A percentile compares a stretch with the other conserved stretches of the same genome.
Conservation (phyloP, 768 basidiomycete genomes). For the Vararia minispora region DNA sequence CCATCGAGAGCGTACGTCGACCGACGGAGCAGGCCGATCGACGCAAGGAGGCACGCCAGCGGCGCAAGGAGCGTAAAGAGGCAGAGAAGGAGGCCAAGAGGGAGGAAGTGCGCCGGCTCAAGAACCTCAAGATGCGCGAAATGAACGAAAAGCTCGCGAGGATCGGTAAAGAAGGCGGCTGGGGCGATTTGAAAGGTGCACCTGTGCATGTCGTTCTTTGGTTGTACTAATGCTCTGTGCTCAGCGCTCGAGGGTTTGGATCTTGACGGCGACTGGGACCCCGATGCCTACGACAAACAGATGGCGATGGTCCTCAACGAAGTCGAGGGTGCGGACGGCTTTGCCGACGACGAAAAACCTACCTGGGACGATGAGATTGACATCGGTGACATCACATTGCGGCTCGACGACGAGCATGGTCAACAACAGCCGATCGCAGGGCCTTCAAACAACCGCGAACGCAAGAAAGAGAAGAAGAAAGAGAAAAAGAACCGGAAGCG, state of each 20-base stretch:
- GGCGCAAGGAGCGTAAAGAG: slow-evolving; percentile 68
- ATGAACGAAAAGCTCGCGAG: slow-evolving; percentile 62
- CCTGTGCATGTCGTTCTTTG: background rate
- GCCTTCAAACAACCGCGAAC: slow-evolving; percentile 5
- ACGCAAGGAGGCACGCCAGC: slow-evolving; percentile 77
- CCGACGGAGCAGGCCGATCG: slow-evolving; percentile 42
- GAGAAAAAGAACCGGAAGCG: slow-evolving; percentile 50
- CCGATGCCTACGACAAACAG: slow-evolving; percentile 69
- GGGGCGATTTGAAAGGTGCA: slow-evolving; percentile 22
- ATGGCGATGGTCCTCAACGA: slow-evolving; percentile 67
- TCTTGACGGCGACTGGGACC: slow-evolving; percentile 90
- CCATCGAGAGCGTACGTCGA: slow-evolving; percentile 51
- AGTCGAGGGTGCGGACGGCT: slow-evolving; percentile 28
- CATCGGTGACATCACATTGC: slow-evolving; percentile 48
- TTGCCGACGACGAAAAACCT: slow-evolving; percentile 52
- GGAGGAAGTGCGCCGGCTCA: slow-evolving; percentile 75
- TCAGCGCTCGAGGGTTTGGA: slow-evolving; percentile 61
- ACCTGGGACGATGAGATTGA: slow-evolving; percentile 88
- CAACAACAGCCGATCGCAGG: background rate
- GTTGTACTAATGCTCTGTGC: slow-evolving; percentile 5
- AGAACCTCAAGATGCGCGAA: slow-evolving; percentile 78
- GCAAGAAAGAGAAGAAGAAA: slow-evolving; percentile 29
- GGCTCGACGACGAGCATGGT: slow-evolving; percentile 24
- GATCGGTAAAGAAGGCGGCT: slow-evolving; percentile 61
- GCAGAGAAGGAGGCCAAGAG: slow-evolving; percentile 61